Evolutionary conservation across 345 rosid species (phyloP).

Genomic region (Gossypium herbaceum): DNA sequence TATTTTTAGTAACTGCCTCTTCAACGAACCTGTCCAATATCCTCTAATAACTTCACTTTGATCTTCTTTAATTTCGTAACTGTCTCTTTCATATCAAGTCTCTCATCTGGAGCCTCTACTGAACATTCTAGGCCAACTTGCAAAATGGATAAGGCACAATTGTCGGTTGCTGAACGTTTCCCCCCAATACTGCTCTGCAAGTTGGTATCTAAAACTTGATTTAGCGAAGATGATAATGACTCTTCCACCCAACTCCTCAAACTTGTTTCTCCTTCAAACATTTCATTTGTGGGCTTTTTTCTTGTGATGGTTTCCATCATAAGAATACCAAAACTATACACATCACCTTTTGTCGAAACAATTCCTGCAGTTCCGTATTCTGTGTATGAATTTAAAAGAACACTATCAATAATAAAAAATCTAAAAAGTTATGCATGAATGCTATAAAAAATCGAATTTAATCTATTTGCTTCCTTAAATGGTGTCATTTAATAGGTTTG

Average conservation of each 20-base stretch:
- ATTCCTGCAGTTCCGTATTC: background rate
- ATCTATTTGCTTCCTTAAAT: no score
- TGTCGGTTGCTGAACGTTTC: background rate
- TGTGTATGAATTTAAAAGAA: background rate
- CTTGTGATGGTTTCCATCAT: background rate
- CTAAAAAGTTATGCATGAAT: background rate
- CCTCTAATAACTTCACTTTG: background rate
- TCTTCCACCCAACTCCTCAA: background rate
- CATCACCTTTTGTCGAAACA: background rate
- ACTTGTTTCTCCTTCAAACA: background rate
- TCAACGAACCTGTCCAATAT: no score
- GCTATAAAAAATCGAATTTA: background rate
- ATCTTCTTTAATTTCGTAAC: background rate
- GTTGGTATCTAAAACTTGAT: background rate
- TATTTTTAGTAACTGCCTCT: no score
- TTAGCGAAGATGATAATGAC: background rate
- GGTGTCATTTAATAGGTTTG: background rate
- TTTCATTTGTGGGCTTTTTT: background rate
- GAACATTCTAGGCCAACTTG: background rate
- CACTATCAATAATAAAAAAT: no score
- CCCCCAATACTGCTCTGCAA: background rate
- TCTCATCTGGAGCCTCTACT: background rate
- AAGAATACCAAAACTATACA: conserved; percentile 3
- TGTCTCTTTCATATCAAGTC: background rate
- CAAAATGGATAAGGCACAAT: no score